Conservation (phyloP, 345 rosid genomes). For the Arabis alpina region DNA sequence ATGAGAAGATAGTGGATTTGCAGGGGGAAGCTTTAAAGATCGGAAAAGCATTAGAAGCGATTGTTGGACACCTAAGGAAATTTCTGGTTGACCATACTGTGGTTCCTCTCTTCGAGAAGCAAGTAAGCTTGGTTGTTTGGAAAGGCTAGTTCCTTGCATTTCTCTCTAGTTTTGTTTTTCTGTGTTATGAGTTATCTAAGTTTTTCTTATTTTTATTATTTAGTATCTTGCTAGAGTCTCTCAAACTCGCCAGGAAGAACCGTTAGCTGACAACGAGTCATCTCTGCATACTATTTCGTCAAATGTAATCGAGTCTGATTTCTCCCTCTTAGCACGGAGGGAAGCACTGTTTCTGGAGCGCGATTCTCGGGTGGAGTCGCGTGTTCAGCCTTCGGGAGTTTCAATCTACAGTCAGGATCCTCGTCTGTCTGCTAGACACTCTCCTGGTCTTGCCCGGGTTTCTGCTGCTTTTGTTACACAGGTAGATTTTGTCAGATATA, state of each 20-base stretch:
- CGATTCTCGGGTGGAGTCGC: constrained; percentile 58
- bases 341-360: constrained; percentile 60
- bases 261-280: constrained; percentile 52
- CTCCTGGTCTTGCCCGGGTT: constrained; percentile 56
- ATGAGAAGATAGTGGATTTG: constrained; percentile 75
- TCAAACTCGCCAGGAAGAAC: constrained; percentile 62
- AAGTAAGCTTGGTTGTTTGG: constrained; percentile 50
- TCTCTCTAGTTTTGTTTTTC: background rate
- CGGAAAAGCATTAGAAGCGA: constrained; percentile 67
- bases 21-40: constrained; percentile 77
- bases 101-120: constrained; percentile 77
- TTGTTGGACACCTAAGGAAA: constrained; percentile 75
- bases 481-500: constrained; percentile 32
- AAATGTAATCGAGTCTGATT: constrained; percentile 47
- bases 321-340: constrained; percentile 56
- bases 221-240: constrained; percentile 56
- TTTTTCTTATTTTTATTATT: background rate
- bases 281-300: constrained; percentile 46
- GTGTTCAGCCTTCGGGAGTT: constrained; percentile 52
- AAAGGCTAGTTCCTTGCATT: background rate
- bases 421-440: constrained; percentile 49
- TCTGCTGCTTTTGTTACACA: constrained; percentile 66
- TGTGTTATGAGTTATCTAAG: constrained; percentile 7
- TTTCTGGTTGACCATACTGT: constrained; percentile 81
- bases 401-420: constrained; percentile 68